Evolutionary conservation across 1,139 yeast genomes (phyloP), one percentile per base, ranked within the genome.

Genomic region (Geotrichum citri-aurantii): DNA sequence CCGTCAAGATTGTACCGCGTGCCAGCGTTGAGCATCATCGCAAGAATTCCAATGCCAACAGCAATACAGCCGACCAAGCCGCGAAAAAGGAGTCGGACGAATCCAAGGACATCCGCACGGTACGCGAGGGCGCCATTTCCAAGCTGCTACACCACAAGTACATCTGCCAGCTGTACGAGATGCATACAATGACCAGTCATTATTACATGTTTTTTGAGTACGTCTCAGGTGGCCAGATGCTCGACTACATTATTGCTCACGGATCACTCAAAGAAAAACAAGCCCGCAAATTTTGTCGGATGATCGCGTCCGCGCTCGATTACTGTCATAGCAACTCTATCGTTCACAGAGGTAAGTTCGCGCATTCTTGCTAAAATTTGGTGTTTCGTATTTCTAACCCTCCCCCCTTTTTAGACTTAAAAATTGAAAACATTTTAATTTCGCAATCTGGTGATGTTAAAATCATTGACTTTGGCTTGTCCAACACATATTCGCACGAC

Each of bases 181-280:
- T 93, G 80, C 91, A 91, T 62, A 88, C 96, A 29, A 92, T 93
- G 97, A 88, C 97, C 11, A 90, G 91, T 65, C 99, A 95, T 71
- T 93, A 88, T 74, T 95, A 95, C 75, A 91, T 95, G 96, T 79
- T 95, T 59, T 93, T 93, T 73, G 99, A 95, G 72, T 93, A 91
- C 69, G 96, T 95, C 24, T 88, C 95, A 50, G 99, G 99, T 48
- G 99, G 99, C 44, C 99, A 95, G 74, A 84, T 95, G 90, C 81
- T 95, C 63, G 99, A 95, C 75, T 93, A 93, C 72, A 95, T 95
- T 65, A 97, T 95, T 63, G 87, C 96, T 40, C 99, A 95, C 73
- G 99, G 99, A 1, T 86, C 95, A 4, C 78, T 95, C 66, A 90
- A 92, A 72, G 99, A 95, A 72, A 84, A 88, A 62, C 95, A 90